Conservation (phyloP, 2,329 filamentous ascomycete species). For the Piedraia hortae region DNA sequence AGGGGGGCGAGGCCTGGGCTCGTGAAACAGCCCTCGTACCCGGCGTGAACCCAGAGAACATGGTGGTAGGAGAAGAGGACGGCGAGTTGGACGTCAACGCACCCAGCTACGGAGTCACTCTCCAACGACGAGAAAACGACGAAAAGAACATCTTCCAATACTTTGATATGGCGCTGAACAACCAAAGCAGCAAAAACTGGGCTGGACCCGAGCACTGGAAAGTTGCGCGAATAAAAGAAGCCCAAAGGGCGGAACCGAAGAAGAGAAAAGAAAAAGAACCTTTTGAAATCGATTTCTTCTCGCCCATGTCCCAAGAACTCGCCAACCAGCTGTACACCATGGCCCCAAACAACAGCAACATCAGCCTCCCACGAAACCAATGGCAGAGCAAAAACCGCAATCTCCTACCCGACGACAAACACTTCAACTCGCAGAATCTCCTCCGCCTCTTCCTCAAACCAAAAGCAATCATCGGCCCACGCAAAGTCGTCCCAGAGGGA, state of each 20-base stretch:
- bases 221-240: slow-evolving; percentile 65
- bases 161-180: slow-evolving; percentile 81
- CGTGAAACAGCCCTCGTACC: slow-evolving; percentile 65
- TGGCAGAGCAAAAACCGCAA: slow-evolving; percentile 88
- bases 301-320: slow-evolving; percentile 40
- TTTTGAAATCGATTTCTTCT: slow-evolving; percentile 75
- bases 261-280: slow-evolving; percentile 84
- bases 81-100: slow-evolving; percentile 26
- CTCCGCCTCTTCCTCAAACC: slow-evolving; percentile 83
- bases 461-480: slow-evolving; percentile 53
- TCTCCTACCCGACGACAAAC: slow-evolving; percentile 85
- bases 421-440: slow-evolving; percentile 84
- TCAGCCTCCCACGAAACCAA: slow-evolving; percentile 73
- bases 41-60: slow-evolving; percentile 54
- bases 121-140: slow-evolving; percentile 39
- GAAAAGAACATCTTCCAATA: slow-evolving; percentile 95
- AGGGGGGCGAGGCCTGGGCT: slow-evolving; percentile 90
- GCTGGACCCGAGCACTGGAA: slow-evolving; percentile 96
- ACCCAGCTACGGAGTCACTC: slow-evolving; percentile 51
- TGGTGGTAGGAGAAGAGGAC: slow-evolving; percentile 26
- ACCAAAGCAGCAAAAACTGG: slow-evolving; percentile 65
- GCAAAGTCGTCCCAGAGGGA: slow-evolving; percentile 30
- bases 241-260: slow-evolving; percentile 25
- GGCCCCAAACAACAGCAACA: slow-evolving; percentile 51
- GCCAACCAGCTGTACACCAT: slow-evolving; percentile 59